Base-by-base conservation (phyloP, 176 grass and related monocot species). In the Poa pratensis region DNA sequence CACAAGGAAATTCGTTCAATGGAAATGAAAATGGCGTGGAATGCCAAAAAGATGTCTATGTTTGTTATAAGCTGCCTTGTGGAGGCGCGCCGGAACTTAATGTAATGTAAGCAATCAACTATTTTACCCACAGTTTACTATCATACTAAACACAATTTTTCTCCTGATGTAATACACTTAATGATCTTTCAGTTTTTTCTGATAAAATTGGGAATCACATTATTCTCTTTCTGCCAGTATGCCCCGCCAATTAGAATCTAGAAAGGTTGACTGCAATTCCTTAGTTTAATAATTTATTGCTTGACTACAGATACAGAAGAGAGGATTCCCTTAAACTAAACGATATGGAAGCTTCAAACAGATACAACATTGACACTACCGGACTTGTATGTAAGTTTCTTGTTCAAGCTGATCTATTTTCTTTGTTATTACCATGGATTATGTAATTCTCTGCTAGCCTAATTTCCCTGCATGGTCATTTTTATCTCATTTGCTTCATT, bases 301-400 rank as follows among this genome's bases (percentile, higher is more conserved):
- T 61, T 84, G 51, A 35, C 85, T 92, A 42, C 88, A 99, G 96
- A 59, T 92, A 91, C 70, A 95, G 90, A 94, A 99, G 77, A 84
- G 91, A 92, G 13, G 90, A 94, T 60, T 95, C 83, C 45, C 70
- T 96, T 80, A 86, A 91, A 81, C 79, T 99, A 54, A 89, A 88
- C 89, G 93, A 99, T 30, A 94, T 96, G 77, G 77, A 88, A 50
- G 76, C 91, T 86, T 99, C 96, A 6, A 94, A 88, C 13, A 87
- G 69, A 88, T 89, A 86, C 89, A 84, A 96, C 74, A 94, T 96
- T 79, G 93, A 99, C 65, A 96, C 91, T 19, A 99, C 91, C 40
- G 93, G 93, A 77, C 90, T 99, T 86, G 93, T 98, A 66, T 99
- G 96, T 99, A 89, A 95, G 93, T 96, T 72, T 52, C 32, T 53